Evolutionary conservation across 2,329 filamentous ascomycete genomes (phyloP).

Genomic region (Capronia epimyces): DNA sequence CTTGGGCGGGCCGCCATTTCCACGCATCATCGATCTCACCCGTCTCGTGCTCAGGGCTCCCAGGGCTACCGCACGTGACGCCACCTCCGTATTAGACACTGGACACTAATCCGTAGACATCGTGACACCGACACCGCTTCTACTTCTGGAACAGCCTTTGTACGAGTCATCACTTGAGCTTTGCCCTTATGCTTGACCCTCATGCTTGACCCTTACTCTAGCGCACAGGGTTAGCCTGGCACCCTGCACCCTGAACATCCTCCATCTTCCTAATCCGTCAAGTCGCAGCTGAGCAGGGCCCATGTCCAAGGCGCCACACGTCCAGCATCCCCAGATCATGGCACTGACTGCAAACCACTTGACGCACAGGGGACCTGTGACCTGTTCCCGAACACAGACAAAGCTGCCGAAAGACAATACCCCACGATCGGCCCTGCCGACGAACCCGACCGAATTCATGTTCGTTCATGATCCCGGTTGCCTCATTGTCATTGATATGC

Average conservation of each 20-base stretch:
- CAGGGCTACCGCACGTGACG: neutral
- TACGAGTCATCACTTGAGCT: neutral
- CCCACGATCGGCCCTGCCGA: neutral
- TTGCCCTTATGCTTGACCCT: neutral
- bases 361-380: neutral
- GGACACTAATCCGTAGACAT: neutral
- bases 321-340: no score
- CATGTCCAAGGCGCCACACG: no score
- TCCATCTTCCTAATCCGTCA: no score
- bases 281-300: no score
- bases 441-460: conserved; percentile 4
- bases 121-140: neutral
- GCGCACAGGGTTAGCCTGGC: no score
- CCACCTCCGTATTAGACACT: no score
- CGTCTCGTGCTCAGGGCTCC: neutral
- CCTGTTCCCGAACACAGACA: conserved; percentile 2
- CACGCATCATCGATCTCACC: neutral
- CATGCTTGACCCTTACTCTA: no score
- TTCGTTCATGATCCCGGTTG: neutral
- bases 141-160: neutral
- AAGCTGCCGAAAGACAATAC: neutral
- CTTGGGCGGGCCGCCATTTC: neutral
- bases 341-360: neutral
- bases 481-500: neutral
- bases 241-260: no score